Evolutionary conservation across 805 yeast species (phyloP).

Genomic region (Metschnikowia rubicola): DNA sequence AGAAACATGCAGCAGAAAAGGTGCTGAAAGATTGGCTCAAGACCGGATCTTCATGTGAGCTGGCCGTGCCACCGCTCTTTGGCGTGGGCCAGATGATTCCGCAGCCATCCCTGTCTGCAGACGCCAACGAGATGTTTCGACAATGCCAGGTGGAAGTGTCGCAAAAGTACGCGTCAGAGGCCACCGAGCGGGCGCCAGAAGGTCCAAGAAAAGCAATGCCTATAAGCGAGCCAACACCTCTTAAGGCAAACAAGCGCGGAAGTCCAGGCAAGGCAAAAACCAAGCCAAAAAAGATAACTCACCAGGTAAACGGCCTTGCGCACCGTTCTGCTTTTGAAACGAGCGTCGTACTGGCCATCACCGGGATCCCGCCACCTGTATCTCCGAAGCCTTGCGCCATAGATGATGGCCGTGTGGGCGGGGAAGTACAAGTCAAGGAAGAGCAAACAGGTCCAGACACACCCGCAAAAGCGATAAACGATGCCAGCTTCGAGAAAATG

Average conservation of each 20-base stretch:
- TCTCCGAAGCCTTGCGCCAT: background rate
- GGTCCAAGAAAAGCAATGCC: background rate
- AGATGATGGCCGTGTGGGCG: background rate
- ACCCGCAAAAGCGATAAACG: background rate
- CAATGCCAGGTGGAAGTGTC: background rate
- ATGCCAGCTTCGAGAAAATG: conserved; percentile 3
- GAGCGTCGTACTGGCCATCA: background rate
- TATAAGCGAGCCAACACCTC: background rate
- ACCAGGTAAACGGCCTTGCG: background rate
- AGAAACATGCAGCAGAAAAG: background rate
- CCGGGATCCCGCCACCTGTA: background rate
- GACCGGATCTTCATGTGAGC: background rate
- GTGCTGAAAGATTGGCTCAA: background rate
- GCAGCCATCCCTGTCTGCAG: conserved; percentile 2
- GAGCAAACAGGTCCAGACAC: background rate
- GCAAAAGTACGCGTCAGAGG: background rate
- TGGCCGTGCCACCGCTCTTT: background rate
- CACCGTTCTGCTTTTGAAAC: background rate
- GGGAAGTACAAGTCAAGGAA: background rate
- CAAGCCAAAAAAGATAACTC: background rate
- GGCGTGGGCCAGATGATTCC: background rate
- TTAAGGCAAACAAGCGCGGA: background rate
- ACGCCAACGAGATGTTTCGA: background rate
- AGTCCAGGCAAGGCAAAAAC: background rate
- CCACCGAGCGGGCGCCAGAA: background rate